Evolutionary conservation across 352 stramenopile genomes (phyloP), one percentile per base, ranked within the genome.

Genomic region (Pythium sp.): DNA sequence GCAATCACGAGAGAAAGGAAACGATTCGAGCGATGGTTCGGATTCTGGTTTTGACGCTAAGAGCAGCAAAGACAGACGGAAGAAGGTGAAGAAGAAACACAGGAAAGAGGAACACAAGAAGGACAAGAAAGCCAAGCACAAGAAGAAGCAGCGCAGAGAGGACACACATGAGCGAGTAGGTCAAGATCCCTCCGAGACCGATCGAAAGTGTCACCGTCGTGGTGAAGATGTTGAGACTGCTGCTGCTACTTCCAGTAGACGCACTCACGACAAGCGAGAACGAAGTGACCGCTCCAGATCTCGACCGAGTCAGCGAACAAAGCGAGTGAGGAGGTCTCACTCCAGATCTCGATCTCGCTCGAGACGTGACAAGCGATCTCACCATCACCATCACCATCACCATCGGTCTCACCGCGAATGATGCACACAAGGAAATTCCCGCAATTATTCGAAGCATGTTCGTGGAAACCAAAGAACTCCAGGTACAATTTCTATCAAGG

Each of bases 31-130:
- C n/a, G 58, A 69, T 14, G 68, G 71, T 11, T 74, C 64, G 0
- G 72, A 76, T 24, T 76, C 67, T 30, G 61, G 69, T 59, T 62
- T 12, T 54, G 57, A 63, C n/a, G 56, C 38, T 8, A 77, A 76
- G 26, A 61, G 34, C 32, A 64, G 24, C 38, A 51, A 28, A 22
- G 24, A 14, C n/a, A 55, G 36, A 60, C 18, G 24, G 30, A 61
- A 82, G 58, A 79, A 77, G 58, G 6, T 32, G 30, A 57, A 64
- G 22, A 64, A 71, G 30, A 71, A 64, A 18, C 22, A 24, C n/a
- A 64, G 62, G 15, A 64, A 69, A 30, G 34, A 58, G 11, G 49
- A 51, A 20, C 72, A 76, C 11, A 71, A 66, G 32, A 62, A 67
- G 28, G 7, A 15, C 24, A 61, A 53, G 26, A 30, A 63, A 43